Percentiles rank a stretch among this genome's conserved stretches.
phyloP scores from a whole-genome alignment of 1,284 basidiomycete genomes.

The Xerocomus amazonicus region DNA sequence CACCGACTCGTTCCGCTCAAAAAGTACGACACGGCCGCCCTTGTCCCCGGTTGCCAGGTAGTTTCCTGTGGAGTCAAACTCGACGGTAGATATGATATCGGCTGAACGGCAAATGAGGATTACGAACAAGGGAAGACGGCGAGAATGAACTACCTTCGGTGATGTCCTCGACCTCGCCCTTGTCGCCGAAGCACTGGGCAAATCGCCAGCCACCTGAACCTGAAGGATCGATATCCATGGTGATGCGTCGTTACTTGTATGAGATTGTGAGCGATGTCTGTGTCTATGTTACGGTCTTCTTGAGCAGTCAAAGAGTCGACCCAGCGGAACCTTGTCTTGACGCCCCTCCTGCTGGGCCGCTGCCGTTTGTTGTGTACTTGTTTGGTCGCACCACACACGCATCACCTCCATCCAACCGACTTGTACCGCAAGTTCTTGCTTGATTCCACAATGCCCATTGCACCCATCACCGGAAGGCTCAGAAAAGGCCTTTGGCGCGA shows the following conservation, averaged over 20 bases:
- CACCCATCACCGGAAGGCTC: constrained; percentile 85
- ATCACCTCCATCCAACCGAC: constrained; percentile 23
- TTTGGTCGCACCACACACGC: constrained; percentile 24
- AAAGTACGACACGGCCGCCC: constrained; percentile 96
- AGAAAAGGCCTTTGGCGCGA: constrained; percentile 87
- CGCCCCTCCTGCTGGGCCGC: constrained; percentile 12
- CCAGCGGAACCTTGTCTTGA: constrained; percentile 17
- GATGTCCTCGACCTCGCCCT: constrained; percentile 99
- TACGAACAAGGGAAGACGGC: constrained; percentile 23
- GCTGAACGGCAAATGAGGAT: constrained; percentile 50
- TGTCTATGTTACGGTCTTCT: constrained; percentile 9
- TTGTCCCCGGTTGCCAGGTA: constrained; percentile 99
- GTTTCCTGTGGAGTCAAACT: constrained; percentile 99
- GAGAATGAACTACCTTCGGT: constrained; percentile 75
- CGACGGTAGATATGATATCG: constrained; percentile 99
- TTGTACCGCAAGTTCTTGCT: constrained; percentile 22
- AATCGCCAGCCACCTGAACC: constrained; percentile 93
- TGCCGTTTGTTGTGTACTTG: constrained; percentile 35
- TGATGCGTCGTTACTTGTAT: constrained; percentile 10
- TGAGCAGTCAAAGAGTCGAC: constrained; percentile 15
- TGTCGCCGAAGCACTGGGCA: constrained; percentile 99
- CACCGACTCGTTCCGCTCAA: constrained; percentile 97
- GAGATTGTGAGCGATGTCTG: constrained; percentile 13
- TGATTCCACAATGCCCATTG: constrained; percentile 59
- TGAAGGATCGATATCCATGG: constrained; percentile 79